Conservation (phyloP, 2,329 filamentous ascomycete species). For the Fusarium algeriense region DNA sequence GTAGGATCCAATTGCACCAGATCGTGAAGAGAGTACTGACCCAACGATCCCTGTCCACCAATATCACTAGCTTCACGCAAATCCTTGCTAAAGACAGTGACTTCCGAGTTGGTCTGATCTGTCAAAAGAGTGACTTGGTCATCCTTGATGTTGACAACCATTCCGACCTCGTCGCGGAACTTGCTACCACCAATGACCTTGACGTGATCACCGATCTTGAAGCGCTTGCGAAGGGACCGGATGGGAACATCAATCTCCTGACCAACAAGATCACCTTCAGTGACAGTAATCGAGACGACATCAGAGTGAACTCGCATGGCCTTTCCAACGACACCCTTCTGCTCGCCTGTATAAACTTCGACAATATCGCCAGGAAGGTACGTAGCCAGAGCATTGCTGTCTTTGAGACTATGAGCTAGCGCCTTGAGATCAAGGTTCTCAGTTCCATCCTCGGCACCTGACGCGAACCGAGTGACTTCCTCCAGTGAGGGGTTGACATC, state of each 20-base stretch:
- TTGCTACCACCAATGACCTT: constrained; percentile 97
- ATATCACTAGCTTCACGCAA: constrained; percentile 92
- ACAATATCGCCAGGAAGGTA: constrained; percentile 96
- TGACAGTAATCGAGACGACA: constrained; percentile 89
- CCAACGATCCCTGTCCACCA: constrained; percentile 84
- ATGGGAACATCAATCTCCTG: constrained; percentile 93
- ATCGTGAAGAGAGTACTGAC: constrained; percentile 92
- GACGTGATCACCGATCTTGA: constrained; percentile 94
- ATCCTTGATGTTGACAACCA: constrained; percentile 93
- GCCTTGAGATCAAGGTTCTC: constrained; percentile 94
- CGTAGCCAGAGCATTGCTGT: constrained; percentile 81
- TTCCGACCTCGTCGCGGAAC: constrained; percentile 94
- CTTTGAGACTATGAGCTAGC: constrained; percentile 89
- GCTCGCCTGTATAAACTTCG: constrained; percentile 95
- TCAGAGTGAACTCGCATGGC: constrained; percentile 89
- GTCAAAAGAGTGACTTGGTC: constrained; percentile 94
- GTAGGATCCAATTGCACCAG: constrained; percentile 93
- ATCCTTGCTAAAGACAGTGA: constrained; percentile 98
- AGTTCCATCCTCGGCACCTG: constrained; percentile 88
- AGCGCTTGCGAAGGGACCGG: constrained; percentile 91
- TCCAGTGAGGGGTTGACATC: constrained; percentile 94
- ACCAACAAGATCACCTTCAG: constrained; percentile 83
- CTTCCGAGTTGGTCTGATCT: constrained; percentile 91
- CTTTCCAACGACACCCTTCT: constrained; percentile 89
- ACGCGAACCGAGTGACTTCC: constrained; percentile 94